Conservation (phyloP, 2,329 filamentous ascomycete genomes). For the Exutisphaerella laricina region DNA sequence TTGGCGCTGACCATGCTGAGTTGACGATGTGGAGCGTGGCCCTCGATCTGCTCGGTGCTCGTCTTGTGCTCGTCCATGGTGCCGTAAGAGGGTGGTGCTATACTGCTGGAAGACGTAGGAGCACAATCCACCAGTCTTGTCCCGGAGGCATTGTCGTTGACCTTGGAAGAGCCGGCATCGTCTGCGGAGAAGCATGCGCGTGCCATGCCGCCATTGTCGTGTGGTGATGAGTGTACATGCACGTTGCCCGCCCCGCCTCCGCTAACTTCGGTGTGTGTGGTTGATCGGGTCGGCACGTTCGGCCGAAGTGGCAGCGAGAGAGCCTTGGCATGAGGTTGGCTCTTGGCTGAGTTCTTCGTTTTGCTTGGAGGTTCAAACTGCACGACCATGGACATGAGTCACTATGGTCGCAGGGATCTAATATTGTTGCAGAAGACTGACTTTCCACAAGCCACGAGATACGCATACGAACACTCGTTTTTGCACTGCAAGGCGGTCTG, state of each 20-base stretch:
- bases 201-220: background rate
- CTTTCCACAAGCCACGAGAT: too few relatives aligned
- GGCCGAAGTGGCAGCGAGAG: too few relatives aligned
- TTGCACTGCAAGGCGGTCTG: background rate
- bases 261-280: background rate
- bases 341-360: too few relatives aligned
- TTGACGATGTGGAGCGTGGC: constrained; percentile 9
- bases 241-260: background rate
- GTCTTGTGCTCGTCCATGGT: constrained; percentile 9
- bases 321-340: too few relatives aligned
- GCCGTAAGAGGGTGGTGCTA: background rate
- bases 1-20: constrained; percentile 7
- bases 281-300: background rate
- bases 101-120: background rate
- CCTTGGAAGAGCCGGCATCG: background rate
- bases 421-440: too few relatives aligned
- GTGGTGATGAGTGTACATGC: background rate
- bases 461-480: background rate
- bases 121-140: background rate
- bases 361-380: too few relatives aligned
- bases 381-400: too few relatives aligned
- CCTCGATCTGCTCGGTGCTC: constrained; percentile 11
- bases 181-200: background rate
- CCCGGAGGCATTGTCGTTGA: background rate
- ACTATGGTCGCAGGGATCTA: too few relatives aligned